Percentiles rank a stretch among this genome's conserved stretches.
Conservation (phyloP, 352 stramenopile species). For the Globisporangium parvum region DNA sequence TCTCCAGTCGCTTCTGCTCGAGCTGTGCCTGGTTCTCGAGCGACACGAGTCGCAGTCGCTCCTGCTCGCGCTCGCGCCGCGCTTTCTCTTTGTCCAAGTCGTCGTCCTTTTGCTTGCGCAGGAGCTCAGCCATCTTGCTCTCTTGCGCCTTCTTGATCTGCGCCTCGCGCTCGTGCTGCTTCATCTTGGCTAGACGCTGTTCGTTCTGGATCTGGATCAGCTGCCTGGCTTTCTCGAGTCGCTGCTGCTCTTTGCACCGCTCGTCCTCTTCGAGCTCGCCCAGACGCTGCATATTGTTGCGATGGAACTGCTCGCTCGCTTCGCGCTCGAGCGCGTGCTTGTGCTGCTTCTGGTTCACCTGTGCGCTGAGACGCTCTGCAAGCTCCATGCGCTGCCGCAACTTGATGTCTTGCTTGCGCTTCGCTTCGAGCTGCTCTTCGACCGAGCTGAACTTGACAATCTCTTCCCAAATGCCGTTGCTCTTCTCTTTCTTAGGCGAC, state of each 20-base stretch:
- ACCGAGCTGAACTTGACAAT: slow-evolving; percentile 76
- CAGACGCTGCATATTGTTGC: slow-evolving; percentile 40
- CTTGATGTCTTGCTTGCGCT: slow-evolving; percentile 29
- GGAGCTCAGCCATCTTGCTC: slow-evolving; percentile 34
- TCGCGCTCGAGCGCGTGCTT: slow-evolving; percentile 31
- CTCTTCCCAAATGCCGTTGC: slow-evolving; percentile 77
- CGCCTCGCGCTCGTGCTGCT: slow-evolving; percentile 44
- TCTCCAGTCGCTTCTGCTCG: slow-evolving; percentile 46
- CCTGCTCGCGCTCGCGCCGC: slow-evolving; percentile 53
- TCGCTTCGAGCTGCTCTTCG: slow-evolving; percentile 56
- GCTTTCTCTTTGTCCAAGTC: slow-evolving; percentile 41
- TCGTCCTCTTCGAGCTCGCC: slow-evolving; percentile 49
- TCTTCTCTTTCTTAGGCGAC: slow-evolving; percentile 72
- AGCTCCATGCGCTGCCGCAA: slow-evolving; percentile 28
- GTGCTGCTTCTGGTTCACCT: slow-evolving; percentile 44
- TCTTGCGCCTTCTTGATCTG: slow-evolving; percentile 51
- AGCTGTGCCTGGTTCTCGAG: slow-evolving; percentile 61
- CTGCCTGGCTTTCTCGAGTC: slow-evolving; percentile 46
- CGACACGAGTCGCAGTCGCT: slow-evolving; percentile 48
- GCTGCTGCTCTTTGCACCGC: slow-evolving; percentile 43
- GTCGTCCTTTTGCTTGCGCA: slow-evolving; percentile 48
- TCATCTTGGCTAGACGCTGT: slow-evolving; percentile 51
- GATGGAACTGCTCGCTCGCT: slow-evolving; percentile 41
- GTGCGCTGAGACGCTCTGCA: slow-evolving; percentile 36
- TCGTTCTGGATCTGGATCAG: slow-evolving; percentile 67